A percentile compares a stretch with the other conserved stretches of the same genome.
phyloP scores from a whole-genome alignment of 257 asterid genomes.

The Cinchona pubescens region DNA sequence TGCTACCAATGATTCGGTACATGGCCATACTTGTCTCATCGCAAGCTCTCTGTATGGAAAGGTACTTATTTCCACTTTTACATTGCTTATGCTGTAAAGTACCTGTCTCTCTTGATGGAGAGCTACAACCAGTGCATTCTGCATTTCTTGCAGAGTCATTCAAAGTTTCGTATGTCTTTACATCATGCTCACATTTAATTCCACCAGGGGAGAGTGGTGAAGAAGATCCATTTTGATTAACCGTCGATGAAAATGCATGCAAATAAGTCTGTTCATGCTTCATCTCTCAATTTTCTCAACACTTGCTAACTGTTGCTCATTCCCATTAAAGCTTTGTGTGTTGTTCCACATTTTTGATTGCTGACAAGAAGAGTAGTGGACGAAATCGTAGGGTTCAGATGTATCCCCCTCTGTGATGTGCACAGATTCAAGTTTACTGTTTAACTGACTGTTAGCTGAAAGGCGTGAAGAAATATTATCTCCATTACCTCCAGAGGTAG shows the following conservation, averaged over 20 bases:
- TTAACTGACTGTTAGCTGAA: slow-evolving; percentile 29
- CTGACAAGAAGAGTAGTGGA: slow-evolving; percentile 17
- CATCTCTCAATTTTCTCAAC: no score
- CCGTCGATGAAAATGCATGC: slow-evolving; percentile 10
- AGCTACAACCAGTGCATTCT: slow-evolving; percentile 15
- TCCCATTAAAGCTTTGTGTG: slow-evolving; percentile 11
- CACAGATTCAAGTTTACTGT: slow-evolving; percentile 25
- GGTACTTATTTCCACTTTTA: slow-evolving; percentile 48
- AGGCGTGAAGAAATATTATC: slow-evolving; percentile 21
- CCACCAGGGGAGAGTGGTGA: slow-evolving; percentile 18
- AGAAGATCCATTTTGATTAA: slow-evolving; percentile 24
- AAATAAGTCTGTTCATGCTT: slow-evolving; percentile 18
- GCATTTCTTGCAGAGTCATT: slow-evolving; percentile 15
- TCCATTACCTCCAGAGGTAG: slow-evolving; percentile 23
- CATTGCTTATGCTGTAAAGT: slow-evolving; percentile 22
- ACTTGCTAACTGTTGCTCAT: slow-evolving; percentile 17
- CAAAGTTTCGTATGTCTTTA: slow-evolving; percentile 25
- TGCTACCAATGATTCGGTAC: slow-evolving; percentile 49
- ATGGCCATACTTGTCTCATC: slow-evolving; percentile 65
- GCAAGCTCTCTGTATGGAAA: slow-evolving; percentile 75
- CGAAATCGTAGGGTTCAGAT: slow-evolving; percentile 17
- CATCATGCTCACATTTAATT: slow-evolving; percentile 18
- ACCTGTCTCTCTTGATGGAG: slow-evolving; percentile 26
- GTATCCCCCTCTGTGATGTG: slow-evolving; percentile 26
- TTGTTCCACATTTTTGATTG: slow-evolving; percentile 32